phyloP scores from a whole-genome alignment of 192 early-diverging fungal species.

The Fimicolochytrium jonesii region DNA sequence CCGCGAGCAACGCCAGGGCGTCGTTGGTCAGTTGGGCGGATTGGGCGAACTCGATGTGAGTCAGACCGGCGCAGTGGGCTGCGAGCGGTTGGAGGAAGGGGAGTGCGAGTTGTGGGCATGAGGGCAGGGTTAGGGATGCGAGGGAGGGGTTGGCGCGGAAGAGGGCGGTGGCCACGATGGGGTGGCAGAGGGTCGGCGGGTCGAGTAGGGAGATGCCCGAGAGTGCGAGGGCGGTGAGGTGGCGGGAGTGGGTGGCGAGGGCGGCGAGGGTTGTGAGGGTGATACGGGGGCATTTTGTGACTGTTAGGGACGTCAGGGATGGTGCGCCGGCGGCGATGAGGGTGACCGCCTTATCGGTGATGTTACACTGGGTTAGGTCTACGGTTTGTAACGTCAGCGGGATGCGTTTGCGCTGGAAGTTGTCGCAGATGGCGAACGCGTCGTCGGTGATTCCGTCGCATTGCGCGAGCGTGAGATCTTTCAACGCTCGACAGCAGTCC shows the following conservation, averaged over 20 bases:
- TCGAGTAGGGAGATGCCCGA: too few relatives aligned
- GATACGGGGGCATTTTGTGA: neutral
- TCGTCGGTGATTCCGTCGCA: neutral
- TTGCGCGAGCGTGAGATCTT: neutral
- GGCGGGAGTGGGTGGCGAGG: too few relatives aligned
- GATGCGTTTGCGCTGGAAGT: neutral
- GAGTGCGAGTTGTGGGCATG: too few relatives aligned
- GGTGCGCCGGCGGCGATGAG: neutral
- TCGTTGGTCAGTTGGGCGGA: neutral
- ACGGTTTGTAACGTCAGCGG: neutral
- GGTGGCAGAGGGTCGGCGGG: too few relatives aligned
- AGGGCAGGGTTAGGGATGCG: too few relatives aligned
- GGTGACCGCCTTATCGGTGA: neutral
- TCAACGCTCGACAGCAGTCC: neutral
- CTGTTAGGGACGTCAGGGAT: neutral
- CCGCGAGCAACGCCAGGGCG: neutral
- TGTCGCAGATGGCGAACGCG: neutral
- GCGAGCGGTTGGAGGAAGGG: too few relatives aligned
- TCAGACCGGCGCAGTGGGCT: neutral
- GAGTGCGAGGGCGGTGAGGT: too few relatives aligned
- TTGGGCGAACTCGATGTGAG: neutral
- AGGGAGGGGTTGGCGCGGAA: too few relatives aligned
- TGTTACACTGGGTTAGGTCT: neutral
- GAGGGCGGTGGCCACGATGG: too few relatives aligned
- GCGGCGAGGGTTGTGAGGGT: neutral